Base-by-base conservation (phyloP, 2,329 filamentous ascomycete genomes). In the Cylindrodendrum hubeiense region DNA sequence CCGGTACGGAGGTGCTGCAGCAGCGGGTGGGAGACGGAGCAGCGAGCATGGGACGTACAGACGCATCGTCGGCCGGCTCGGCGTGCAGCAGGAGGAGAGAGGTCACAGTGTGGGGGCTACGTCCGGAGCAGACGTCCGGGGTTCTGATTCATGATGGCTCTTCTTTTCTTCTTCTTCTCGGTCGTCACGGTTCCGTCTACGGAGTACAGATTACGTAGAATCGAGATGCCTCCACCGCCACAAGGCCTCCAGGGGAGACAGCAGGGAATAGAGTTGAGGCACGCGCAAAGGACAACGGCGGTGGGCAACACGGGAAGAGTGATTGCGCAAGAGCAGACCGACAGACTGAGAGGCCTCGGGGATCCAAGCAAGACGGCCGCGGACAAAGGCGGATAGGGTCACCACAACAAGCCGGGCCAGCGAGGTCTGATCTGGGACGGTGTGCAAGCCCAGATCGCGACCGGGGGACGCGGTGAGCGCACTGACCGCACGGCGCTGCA, bases 1-100 rank as follows among this genome's bases (percentile, higher is more conserved):
- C 13, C 54, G 54, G 60, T 10, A 43, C 54, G 53, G 62, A 33
- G 15, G 44, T 10, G 17, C 43, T 39, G 63, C n/a, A 37, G 53
- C n/a, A 28, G 22, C 9, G 33, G 33, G 28, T 37, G 13, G 28
- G 58, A 43, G 24, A 47, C 47, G 47, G 51, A 12, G 17, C 22
- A 22, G 15, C 12, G 37, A 28, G 24, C 28, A 24, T 12, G 17
- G 26, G 26, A 19, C 12, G 26, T 34, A 26, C 9, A 33, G 12
- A 19, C 26, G 37, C 15, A 10, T 34, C 19, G 3, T 15, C 24
- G n/a, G n/a, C 46, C 24, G 17, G 26, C 26, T 49, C 46, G 26
- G 24, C 15, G 15, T 22, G 19, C 21, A n/a, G n/a, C 10, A n/a
- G 8, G 15, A 39, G 37, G 15, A n/a, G 37, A n/a, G 34, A 19